These are phyloP conservation scores for Tothia fuscella DNA, from an alignment of 2,329 filamentous ascomycete genomes.

Conservation along the genomic window DNA sequence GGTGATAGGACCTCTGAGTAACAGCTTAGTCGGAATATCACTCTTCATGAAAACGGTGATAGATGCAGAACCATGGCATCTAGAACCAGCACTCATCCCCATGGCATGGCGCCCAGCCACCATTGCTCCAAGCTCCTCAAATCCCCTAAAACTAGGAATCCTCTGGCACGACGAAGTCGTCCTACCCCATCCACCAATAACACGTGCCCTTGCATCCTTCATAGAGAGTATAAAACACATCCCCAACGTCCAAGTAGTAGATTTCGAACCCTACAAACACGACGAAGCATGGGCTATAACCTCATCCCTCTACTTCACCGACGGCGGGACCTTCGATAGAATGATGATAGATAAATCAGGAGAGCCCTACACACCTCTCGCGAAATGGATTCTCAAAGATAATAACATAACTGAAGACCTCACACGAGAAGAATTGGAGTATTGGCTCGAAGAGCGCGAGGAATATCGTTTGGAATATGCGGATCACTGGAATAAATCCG, in stretches of 20 bases:
- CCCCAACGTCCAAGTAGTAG: conserved; percentile 40
- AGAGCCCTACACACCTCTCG: conserved; percentile 47
- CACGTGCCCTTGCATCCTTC: conserved; percentile 24
- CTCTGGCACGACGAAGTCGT: conserved; percentile 15
- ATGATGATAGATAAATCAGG: conserved; percentile 39
- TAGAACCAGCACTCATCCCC: conserved; percentile 41
- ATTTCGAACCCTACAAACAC: conserved; percentile 38
- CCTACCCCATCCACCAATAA: conserved; percentile 14
- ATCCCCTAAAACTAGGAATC: conserved; percentile 18
- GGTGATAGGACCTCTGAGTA: conserved; percentile 45
- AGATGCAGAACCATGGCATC: conserved; percentile 36
- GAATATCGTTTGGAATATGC: conserved; percentile 34
- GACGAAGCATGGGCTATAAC: conserved; percentile 37
- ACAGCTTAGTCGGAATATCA: conserved; percentile 39
- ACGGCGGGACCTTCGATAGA: conserved; percentile 43
- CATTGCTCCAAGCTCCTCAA: conserved; percentile 24
- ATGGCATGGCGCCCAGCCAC: conserved; percentile 41
- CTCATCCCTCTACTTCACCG: conserved; percentile 43
- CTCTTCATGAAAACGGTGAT: conserved; percentile 31
- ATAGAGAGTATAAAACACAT: conserved; percentile 28
- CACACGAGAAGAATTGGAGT: conserved; percentile 30
- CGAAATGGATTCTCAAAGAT: conserved; percentile 45
- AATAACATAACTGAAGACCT: conserved; percentile 36
- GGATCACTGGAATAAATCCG: conserved; percentile 32
- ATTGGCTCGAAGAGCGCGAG: conserved; percentile 30